These are phyloP conservation scores for Aspergillus intermedius DNA, from an alignment of 2,329 filamentous ascomycete species.

Conservation along the genomic window DNA sequence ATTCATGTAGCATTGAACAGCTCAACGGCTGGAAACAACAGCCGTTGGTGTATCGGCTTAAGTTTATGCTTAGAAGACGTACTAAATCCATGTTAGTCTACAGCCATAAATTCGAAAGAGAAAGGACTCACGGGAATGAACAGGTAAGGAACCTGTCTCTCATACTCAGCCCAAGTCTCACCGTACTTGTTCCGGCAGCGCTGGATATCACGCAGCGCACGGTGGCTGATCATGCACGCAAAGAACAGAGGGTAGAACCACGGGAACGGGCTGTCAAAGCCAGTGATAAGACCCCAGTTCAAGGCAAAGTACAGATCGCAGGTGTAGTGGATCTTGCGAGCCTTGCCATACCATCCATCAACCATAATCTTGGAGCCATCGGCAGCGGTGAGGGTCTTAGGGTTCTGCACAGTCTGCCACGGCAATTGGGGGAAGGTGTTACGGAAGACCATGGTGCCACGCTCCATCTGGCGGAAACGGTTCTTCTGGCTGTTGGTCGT, in stretches of 20 bases:
- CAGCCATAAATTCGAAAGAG: neutral
- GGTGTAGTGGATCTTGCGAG: conserved; percentile 74
- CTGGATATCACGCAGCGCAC: conserved; percentile 67
- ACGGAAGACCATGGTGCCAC: conserved; percentile 61
- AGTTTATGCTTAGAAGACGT: neutral
- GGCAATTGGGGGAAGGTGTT: conserved; percentile 86
- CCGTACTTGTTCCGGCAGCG: conserved; percentile 73
- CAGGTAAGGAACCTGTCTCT: conserved; percentile 70
- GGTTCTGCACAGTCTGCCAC: conserved; percentile 76
- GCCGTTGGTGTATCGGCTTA: neutral
- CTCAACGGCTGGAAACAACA: neutral
- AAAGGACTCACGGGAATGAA: conserved; percentile 62
- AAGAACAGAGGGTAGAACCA: conserved; percentile 90
- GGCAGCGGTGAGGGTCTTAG: conserved; percentile 66
- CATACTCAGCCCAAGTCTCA: conserved; percentile 74
- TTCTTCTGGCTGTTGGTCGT: conserved; percentile 92
- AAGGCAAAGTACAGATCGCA: conserved; percentile 73
- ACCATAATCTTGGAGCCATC: conserved; percentile 70
- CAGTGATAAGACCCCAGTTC: conserved; percentile 73
- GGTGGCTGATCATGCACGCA: conserved; percentile 69
- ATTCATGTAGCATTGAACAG: too few species aligned
- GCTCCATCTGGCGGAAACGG: conserved; percentile 74
- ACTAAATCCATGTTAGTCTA: conserved; percentile 3
- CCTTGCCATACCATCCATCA: conserved; percentile 79
- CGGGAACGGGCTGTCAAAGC: conserved; percentile 73